Percentiles rank a stretch among this genome's conserved stretches.
phyloP scores from a whole-genome alignment of 2,329 filamentous ascomycete species.

The Neodidymelliopsis sp. region DNA sequence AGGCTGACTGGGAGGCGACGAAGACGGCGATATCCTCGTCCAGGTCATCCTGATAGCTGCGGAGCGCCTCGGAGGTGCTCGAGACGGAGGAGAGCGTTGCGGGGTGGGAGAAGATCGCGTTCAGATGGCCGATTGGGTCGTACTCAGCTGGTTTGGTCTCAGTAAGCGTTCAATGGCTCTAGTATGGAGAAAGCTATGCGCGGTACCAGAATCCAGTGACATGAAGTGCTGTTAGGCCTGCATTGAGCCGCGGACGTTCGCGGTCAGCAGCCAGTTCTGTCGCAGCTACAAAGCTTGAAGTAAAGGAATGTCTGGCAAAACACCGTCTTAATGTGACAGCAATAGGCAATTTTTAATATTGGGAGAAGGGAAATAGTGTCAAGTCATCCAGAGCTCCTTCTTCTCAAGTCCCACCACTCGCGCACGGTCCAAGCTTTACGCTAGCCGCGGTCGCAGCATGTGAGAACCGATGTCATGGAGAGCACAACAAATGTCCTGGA shows the following conservation, averaged over 20 bases:
- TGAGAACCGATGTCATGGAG: slow-evolving; percentile 15
- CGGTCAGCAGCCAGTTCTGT: slow-evolving; percentile 32
- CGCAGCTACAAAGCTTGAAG: slow-evolving; percentile 15
- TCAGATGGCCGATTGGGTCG: slow-evolving; percentile 91
- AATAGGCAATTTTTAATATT: slow-evolving; percentile 5
- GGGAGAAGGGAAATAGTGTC: slow-evolving; percentile 18
- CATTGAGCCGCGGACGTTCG: slow-evolving; percentile 45
- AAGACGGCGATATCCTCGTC: slow-evolving; percentile 78
- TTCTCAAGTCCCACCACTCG: slow-evolving; percentile 11
- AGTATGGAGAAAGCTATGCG: slow-evolving; percentile 8
- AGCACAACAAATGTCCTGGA: neutral
- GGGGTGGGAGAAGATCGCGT: slow-evolving; percentile 90
- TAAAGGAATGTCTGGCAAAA: neutral
- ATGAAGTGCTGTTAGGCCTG: slow-evolving; percentile 46
- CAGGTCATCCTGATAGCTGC: slow-evolving; percentile 80
- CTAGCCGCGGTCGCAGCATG: slow-evolving; percentile 14
- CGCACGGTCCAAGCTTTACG: slow-evolving; percentile 23
- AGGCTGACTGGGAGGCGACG: slow-evolving; percentile 78
- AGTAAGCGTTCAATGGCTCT: slow-evolving; percentile 27
- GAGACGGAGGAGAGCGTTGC: slow-evolving; percentile 81
- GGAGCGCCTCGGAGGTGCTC: slow-evolving; percentile 76
- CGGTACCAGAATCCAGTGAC: slow-evolving; percentile 50
- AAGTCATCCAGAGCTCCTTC: slow-evolving; percentile 19
- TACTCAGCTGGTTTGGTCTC: slow-evolving; percentile 70
- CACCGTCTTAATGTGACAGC: neutral